Conservation (phyloP, 345 rosid species). For the Euphorbia peplus region DNA sequence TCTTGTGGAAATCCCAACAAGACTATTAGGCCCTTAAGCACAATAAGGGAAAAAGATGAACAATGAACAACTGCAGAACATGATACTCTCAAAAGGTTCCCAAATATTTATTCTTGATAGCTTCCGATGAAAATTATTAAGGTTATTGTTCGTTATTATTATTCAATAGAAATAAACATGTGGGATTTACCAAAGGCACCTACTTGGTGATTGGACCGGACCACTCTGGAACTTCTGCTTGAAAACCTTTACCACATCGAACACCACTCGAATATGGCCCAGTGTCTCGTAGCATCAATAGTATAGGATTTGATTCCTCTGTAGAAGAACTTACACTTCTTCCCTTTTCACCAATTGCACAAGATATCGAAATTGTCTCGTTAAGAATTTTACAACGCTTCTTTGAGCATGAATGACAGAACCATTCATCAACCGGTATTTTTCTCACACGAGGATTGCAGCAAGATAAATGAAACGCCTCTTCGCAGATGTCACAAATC, state of each 20-base stretch:
- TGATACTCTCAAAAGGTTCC: not conserved
- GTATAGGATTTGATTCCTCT: slow-evolving; percentile 36
- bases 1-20: no score
- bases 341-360: slow-evolving; percentile 27
- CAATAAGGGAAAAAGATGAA: no score
- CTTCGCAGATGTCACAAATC: slow-evolving; percentile 86
- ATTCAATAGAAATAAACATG: not conserved
- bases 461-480: slow-evolving; percentile 74
- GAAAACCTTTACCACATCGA: slow-evolving; percentile 80
- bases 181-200: slow-evolving; percentile 26
- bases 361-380: slow-evolving; percentile 13
- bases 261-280: slow-evolving; percentile 47
- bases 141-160: not conserved
- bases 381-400: slow-evolving; percentile 40
- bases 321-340: slow-evolving; percentile 36
- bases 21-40: no score
- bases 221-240: slow-evolving; percentile 88
- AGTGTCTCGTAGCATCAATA: slow-evolving; percentile 50
- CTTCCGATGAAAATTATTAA: not conserved
- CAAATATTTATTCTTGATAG: not conserved
- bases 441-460: slow-evolving; percentile 51
- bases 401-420: slow-evolving; percentile 66
- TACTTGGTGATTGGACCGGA: slow-evolving; percentile 62
- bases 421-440: slow-evolving; percentile 70
- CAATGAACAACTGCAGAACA: not conserved